A percentile compares a stretch with the other conserved stretches of the same genome.
Evolutionary conservation across 2,329 filamentous ascomycete species (phyloP).

Genomic region (Phialophora tarda): DNA sequence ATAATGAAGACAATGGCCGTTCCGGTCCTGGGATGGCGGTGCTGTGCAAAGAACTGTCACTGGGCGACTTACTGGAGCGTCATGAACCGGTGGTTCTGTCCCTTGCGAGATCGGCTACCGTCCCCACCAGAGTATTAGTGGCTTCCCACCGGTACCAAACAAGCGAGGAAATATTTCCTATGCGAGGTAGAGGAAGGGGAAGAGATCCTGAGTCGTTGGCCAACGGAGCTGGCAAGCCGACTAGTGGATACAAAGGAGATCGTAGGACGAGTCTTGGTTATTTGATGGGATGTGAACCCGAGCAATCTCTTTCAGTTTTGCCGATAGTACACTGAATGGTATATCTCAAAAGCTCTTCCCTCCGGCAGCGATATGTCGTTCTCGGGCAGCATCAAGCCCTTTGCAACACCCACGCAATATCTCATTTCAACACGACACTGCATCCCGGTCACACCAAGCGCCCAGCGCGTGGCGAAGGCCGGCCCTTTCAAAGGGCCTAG

Average conservation of each 20-base stretch:
- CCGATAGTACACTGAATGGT: slow-evolving; percentile 3
- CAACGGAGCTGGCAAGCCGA: not conserved
- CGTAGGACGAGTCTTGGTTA: not conserved
- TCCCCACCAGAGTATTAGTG: not conserved
- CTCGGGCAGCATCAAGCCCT: not conserved
- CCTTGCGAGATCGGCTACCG: not conserved
- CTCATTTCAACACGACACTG: no score
- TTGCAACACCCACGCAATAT: not conserved
- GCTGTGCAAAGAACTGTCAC: not conserved
- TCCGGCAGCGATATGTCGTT: not conserved
- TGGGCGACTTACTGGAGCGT: not conserved
- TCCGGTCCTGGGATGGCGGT: not conserved
- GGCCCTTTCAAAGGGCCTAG: no score
- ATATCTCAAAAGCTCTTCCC: not conserved
- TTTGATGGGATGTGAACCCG: not conserved
- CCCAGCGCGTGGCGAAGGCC: no score
- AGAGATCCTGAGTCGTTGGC: not conserved
- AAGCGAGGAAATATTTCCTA: not conserved
- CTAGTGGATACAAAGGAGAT: not conserved
- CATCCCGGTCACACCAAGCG: no score
- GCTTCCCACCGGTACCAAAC: not conserved
- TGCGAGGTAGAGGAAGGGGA: not conserved
- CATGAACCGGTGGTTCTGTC: not conserved
- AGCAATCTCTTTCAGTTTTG: slow-evolving; percentile 3
- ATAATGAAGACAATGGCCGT: not conserved